Evolutionary conservation across 2,329 filamentous ascomycete species (phyloP), one percentile per base, ranked within the genome.

Genomic region (Neurospora crassa): DNA sequence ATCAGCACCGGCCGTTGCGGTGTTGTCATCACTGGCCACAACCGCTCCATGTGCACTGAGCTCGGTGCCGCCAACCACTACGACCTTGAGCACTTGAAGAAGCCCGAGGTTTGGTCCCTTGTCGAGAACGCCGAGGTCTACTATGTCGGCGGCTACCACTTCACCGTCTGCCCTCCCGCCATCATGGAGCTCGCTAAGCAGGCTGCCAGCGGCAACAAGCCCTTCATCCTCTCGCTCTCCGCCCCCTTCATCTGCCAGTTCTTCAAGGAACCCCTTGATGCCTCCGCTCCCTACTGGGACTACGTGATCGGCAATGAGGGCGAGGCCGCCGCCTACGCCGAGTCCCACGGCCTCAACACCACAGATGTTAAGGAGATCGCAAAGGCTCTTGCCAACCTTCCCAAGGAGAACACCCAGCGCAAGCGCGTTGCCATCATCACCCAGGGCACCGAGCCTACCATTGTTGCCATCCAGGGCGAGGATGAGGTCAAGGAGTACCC

Each of bases 1-100:
- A 86, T 91, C 77, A 91, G 93, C 75, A 99, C 96, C 43, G 96
- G 96, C 78, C 93, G 94, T 79, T 99, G 96, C 82, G 96, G 93
- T 82, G 96, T 96, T 76, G 89, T 99, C 82, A 97, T 99, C 83
- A 99, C 95, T 45, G 96, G 94, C 80, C 93, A 97, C 87, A 91
- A 98, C 89, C 91, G 96, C 78, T 94, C 90, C 81, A 91, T 99
- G 86, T 92, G 91, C 86, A 99, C 96, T 74, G 94, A 98, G 79
- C 91, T 99, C 71, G 96, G 91, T 74, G 96, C 96, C 74, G 96
- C 96, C 77, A 99, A 99, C 86, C 92, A 94, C 86, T 99, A 99
- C 86, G 95, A 95, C 83, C 81, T 97, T 69, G 93, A 96, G 74
- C 96, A 99, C 82, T 84, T 99, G 81, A 93, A 97, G 89, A 89